These are phyloP conservation scores for Bonia amplexicaulis DNA, from an alignment of 176 grass and related monocot species.

Conservation along the genomic window DNA sequence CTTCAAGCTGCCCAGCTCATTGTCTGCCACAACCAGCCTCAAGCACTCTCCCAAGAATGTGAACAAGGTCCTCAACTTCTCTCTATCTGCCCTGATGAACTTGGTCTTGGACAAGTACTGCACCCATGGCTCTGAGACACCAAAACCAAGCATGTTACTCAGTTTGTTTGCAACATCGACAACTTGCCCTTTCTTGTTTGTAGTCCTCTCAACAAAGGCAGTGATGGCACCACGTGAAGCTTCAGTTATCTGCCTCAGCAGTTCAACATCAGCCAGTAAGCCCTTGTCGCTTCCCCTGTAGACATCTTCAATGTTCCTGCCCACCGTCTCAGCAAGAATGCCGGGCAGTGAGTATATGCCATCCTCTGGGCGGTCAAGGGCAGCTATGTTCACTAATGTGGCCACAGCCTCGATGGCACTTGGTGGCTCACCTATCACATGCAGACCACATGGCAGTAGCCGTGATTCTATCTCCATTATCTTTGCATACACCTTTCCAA, in stretches of 20 bases:
- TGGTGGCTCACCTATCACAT: conserved; percentile 96
- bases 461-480: conserved; percentile 98
- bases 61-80: conserved; percentile 81
- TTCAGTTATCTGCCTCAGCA: conserved; percentile 87
- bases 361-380: conserved; percentile 87
- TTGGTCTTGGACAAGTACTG: conserved; percentile 81
- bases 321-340: conserved; percentile 76
- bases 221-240: conserved; percentile 73
- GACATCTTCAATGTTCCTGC: conserved; percentile 84
- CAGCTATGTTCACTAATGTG: conserved; percentile 91
- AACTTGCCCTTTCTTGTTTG: conserved; percentile 85
- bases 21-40: conserved; percentile 78
- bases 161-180: conserved; percentile 77
- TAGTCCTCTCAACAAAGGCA: conserved; percentile 73
- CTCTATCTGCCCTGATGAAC: conserved; percentile 79
- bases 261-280: conserved; percentile 84
- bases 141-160: conserved; percentile 70
- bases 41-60: conserved; percentile 80
- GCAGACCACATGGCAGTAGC: conserved; percentile 87
- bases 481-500: conserved; percentile 94
- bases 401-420: conserved; percentile 91
- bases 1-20: conserved; percentile 88
- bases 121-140: conserved; percentile 80
- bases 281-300: conserved; percentile 94
- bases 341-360: conserved; percentile 61